These are phyloP conservation scores for Trebouxia gelatinosa DNA, from an alignment of 163 green algal species.

Conservation along the genomic window DNA sequence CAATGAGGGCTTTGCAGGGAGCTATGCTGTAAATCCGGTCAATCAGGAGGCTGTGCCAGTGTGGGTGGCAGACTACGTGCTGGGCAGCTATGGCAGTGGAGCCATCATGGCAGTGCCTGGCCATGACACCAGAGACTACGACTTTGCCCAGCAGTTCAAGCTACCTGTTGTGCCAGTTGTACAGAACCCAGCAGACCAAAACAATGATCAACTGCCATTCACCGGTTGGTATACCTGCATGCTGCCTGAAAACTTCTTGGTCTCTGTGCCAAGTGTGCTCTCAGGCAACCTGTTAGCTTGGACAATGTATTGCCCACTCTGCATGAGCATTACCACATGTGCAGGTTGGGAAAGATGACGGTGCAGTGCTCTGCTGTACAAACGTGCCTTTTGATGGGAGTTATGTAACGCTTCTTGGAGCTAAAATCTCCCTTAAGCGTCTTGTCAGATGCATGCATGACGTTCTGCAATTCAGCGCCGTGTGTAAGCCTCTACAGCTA, in stretches of 20 bases:
- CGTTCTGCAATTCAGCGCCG: too few relatives aligned
- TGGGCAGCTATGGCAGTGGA: conserved; percentile 90
- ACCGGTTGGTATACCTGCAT: conserved; percentile 34
- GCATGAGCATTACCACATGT: not conserved
- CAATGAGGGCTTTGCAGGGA: conserved; percentile 54
- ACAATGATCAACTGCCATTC: conserved; percentile 68
- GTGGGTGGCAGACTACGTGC: conserved; percentile 98
- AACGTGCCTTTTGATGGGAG: not conserved
- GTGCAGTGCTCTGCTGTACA: not conserved
- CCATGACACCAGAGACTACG: conserved; percentile 91
- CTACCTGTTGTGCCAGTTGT: conserved; percentile 81
- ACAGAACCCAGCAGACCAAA: conserved; percentile 26
- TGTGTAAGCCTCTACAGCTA: too few relatives aligned
- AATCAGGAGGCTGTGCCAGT: conserved; percentile 86
- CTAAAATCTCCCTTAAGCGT: not conserved
- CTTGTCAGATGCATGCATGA: not conserved
- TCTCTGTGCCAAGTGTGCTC: too few relatives aligned
- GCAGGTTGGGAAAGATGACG: not conserved
- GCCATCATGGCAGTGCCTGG: conserved; percentile 97
- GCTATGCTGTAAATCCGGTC: conserved; percentile 81
- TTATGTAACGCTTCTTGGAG: not conserved
- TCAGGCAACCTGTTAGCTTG: not conserved
- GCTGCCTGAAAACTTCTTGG: not conserved
- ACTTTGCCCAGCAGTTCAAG: conserved; percentile 85
- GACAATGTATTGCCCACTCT: not conserved